Evolutionary conservation across 2,329 filamentous ascomycete genomes (phyloP).

Genomic region (Akanthomyces uredinophilus): DNA sequence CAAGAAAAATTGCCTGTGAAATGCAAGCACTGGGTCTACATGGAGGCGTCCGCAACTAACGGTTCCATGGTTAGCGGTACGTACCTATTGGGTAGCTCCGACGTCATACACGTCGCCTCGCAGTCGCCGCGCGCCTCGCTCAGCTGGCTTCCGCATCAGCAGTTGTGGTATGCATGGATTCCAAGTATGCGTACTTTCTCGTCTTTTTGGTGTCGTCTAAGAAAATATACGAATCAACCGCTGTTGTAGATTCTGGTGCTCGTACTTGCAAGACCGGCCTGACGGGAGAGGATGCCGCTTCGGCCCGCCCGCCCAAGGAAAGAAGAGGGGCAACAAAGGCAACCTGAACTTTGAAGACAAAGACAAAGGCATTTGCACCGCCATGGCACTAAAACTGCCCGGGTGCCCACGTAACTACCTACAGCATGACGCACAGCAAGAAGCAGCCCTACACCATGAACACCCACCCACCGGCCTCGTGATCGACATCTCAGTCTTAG

Average conservation of each 20-base stretch:
- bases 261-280: neutral
- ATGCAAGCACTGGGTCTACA: no score
- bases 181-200: neutral
- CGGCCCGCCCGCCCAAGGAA: slow-evolving; percentile 4
- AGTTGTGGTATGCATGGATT: neutral
- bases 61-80: neutral
- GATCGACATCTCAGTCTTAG: neutral
- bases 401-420: neutral
- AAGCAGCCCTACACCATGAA: slow-evolving; percentile 2
- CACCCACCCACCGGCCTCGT: neutral
- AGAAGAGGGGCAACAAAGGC: slow-evolving; percentile 1
- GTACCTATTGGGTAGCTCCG: neutral
- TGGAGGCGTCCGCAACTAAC: no score
- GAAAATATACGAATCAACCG: no score
- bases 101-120: neutral
- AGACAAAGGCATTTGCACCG: neutral
- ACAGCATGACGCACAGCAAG: neutral
- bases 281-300: neutral
- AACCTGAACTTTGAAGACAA: neutral
- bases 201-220: no score
- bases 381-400: neutral
- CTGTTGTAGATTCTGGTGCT: no score
- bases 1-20: no score
- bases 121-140: no score
- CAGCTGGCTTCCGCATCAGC: neutral